phyloP scores from a whole-genome alignment of 768 basidiomycete species.

The Tricholoma sp. region DNA sequence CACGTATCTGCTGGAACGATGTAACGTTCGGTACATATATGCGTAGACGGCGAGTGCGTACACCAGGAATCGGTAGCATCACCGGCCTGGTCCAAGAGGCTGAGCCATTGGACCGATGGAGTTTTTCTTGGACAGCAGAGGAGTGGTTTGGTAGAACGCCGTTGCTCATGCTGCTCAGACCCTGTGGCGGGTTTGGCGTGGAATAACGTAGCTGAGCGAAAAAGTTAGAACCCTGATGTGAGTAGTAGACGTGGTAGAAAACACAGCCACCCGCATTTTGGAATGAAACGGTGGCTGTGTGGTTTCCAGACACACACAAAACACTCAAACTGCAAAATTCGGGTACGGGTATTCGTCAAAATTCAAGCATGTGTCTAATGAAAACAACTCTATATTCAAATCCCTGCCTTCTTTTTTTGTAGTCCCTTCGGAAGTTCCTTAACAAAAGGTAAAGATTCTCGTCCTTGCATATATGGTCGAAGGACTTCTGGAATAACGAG shows the following conservation, averaged over 20 bases:
- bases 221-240: slow-evolving; percentile 2
- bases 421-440: slow-evolving; percentile 76
- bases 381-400: not conserved
- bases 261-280: slow-evolving; percentile 17
- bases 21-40: slow-evolving; percentile 52
- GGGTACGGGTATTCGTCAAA: not conserved
- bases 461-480: slow-evolving; percentile 93
- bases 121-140: slow-evolving; percentile 39
- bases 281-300: slow-evolving; percentile 5
- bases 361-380: not conserved
- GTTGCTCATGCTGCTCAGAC: slow-evolving; percentile 20
- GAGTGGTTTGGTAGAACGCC: slow-evolving; percentile 38
- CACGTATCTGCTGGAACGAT: slow-evolving; percentile 38
- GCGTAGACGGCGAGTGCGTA: slow-evolving; percentile 52
- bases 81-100: slow-evolving; percentile 49
- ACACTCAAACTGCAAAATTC: not conserved
- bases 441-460: slow-evolving; percentile 82
- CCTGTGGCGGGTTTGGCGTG: slow-evolving; percentile 6
- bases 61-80: slow-evolving; percentile 54
- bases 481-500: slow-evolving; percentile 86
- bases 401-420: slow-evolving; percentile 61
- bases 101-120: slow-evolving; percentile 24
- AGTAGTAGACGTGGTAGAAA: slow-evolving; percentile 15
- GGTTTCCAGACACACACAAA: not conserved
- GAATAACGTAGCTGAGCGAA: slow-evolving; percentile 7